Conservation (phyloP, 1,284 basidiomycete species). For the Pholiota adiposa region DNA sequence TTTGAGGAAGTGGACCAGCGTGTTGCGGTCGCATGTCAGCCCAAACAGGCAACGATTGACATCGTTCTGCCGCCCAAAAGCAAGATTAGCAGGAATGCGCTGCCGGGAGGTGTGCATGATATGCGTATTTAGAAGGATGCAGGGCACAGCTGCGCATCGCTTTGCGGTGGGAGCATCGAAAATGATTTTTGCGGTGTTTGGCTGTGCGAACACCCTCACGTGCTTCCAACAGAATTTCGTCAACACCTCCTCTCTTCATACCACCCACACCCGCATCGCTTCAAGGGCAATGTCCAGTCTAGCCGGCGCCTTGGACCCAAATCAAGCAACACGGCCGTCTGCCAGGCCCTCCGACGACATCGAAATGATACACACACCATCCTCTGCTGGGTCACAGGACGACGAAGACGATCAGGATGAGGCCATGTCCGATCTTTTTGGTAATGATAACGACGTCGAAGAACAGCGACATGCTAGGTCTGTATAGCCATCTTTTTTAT, state of each 20-base stretch:
- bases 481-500: conserved; percentile 22
- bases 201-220: neutral
- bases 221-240: conserved; percentile 2
- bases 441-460: conserved; percentile 67
- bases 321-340: conserved; percentile 15
- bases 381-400: conserved; percentile 26
- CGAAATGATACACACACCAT: conserved; percentile 43
- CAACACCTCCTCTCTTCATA: neutral
- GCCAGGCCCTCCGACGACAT: conserved; percentile 36
- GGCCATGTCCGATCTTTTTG: conserved; percentile 79
- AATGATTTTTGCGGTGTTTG: conserved; percentile 1
- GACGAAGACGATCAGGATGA: conserved; percentile 53
- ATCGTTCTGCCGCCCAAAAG: conserved; percentile 7
- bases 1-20: conserved; percentile 23
- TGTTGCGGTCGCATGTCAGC: conserved; percentile 22
- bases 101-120: conserved; percentile 20
- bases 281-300: conserved; percentile 38
- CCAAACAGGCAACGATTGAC: conserved; percentile 17
- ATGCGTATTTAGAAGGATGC: conserved; percentile 27
- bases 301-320: conserved; percentile 43
- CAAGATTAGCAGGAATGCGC: conserved; percentile 14
- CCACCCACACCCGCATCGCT: conserved; percentile 6
- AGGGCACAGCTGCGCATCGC: conserved; percentile 12
- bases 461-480: conserved; percentile 48
- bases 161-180: neutral